phyloP scores from a whole-genome alignment of 352 stramenopile genomes.

The Discostella stelligera region DNA sequence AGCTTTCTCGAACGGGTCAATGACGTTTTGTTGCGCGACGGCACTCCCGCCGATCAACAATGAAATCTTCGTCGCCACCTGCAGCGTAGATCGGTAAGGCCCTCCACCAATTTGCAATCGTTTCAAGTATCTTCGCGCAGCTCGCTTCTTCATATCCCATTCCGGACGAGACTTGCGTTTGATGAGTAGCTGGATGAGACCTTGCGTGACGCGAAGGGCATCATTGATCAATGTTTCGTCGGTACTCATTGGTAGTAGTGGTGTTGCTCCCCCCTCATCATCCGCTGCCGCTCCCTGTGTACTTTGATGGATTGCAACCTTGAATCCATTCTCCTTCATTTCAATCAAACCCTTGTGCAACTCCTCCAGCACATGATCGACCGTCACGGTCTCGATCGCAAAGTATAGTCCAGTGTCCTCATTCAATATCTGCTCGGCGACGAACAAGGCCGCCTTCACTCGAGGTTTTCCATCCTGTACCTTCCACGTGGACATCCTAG shows the following conservation, averaged over 20 bases:
- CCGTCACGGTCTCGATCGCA: conserved; percentile 27
- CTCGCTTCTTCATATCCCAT: conserved; percentile 54
- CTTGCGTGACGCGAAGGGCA: conserved; percentile 20
- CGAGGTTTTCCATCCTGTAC: conserved; percentile 37
- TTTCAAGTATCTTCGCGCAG: conserved; percentile 42
- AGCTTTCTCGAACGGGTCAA: conserved; percentile 29
- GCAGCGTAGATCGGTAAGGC: conserved; percentile 32
- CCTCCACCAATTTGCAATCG: conserved; percentile 33
- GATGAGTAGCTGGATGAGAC: conserved; percentile 34
- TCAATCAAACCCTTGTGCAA: conserved; percentile 35
- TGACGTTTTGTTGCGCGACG: conserved; percentile 25
- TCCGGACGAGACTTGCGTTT: conserved; percentile 43
- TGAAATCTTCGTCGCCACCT: conserved; percentile 40
- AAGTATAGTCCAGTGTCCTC: conserved; percentile 49
- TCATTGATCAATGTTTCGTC: conserved; percentile 31
- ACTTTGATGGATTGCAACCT: conserved; percentile 29
- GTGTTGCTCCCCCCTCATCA: background rate
- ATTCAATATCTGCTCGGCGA: conserved; percentile 37
- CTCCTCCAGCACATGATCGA: conserved; percentile 39
- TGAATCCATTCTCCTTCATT: conserved; percentile 33
- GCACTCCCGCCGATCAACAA: conserved; percentile 22
- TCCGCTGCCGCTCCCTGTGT: conserved; percentile 3
- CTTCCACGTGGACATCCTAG: conserved; percentile 46
- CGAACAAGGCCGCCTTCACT: conserved; percentile 39
- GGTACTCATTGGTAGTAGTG: background rate